Evolutionary conservation across 495 filamentous ascomycete species (phyloP).

Genomic region (Penicillium malachiteum): DNA sequence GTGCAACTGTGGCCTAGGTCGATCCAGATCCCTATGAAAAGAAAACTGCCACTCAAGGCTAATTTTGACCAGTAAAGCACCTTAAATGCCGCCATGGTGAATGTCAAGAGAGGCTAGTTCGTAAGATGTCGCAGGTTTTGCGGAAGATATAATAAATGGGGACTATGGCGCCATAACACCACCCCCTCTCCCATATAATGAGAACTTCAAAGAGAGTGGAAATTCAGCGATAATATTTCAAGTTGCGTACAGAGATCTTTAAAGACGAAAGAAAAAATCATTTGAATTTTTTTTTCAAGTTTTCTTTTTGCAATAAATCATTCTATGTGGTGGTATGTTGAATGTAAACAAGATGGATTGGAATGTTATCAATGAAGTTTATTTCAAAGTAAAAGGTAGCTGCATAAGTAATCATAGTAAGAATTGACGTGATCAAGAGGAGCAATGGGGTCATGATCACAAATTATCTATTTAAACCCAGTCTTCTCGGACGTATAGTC

Average conservation of each 20-base stretch:
- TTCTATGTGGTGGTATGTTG: too few relatives aligned
- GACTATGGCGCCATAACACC: constrained; percentile 7
- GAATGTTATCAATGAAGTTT: neutral
- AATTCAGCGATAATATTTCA: too few relatives aligned
- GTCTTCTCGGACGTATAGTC: neutral
- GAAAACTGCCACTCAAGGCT: neutral
- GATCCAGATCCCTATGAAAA: too few relatives aligned
- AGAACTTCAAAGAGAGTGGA: neutral
- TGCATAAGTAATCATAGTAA: neutral
- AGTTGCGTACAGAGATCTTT: too few relatives aligned
- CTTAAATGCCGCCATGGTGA: neutral
- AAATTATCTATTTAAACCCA: neutral
- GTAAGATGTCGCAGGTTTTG: neutral
- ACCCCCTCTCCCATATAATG: neutral
- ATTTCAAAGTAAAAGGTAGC: neutral
- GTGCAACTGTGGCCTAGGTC: too few relatives aligned
- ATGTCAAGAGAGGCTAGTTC: too few relatives aligned
- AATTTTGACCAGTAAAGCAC: neutral
- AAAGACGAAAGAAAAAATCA: neutral
- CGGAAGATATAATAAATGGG: constrained; percentile 7
- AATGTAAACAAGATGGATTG: too few relatives aligned
- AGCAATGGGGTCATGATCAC: constrained; percentile 2
- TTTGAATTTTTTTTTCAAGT: neutral
- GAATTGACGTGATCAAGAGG: constrained; percentile 5
- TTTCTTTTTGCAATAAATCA: too few relatives aligned